Percentiles rank a stretch among this genome's conserved stretches.
phyloP scores from a whole-genome alignment of 2,329 filamentous ascomycete genomes.

The Alternaria arbusti region DNA sequence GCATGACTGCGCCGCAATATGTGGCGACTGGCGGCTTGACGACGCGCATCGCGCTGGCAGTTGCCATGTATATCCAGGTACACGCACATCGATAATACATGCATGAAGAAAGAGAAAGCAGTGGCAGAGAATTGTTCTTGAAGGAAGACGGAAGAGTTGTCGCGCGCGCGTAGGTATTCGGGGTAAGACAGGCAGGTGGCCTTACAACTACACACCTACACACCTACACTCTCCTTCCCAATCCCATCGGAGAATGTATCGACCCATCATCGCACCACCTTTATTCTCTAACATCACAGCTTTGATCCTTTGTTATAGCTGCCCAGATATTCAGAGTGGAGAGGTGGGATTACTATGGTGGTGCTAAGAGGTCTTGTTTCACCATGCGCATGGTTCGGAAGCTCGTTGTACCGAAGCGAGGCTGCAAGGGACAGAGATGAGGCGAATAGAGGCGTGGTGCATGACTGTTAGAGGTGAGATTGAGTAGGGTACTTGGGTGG shows the following conservation, averaged over 20 bases:
- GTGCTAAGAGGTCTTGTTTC: background rate
- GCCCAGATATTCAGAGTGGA: background rate
- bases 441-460: background rate
- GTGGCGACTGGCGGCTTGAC: background rate
- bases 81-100: background rate
- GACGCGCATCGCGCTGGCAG: background rate
- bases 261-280: background rate
- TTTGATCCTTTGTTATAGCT: background rate
- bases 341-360: background rate
- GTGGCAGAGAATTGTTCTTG: background rate
- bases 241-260: background rate
- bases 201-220: background rate
- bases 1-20: constrained; percentile 6
- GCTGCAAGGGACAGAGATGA: background rate
- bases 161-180: background rate
- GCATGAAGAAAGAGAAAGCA: background rate
- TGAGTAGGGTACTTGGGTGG: background rate
- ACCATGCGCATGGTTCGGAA: background rate
- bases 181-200: background rate
- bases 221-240: background rate
- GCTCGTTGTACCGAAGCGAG: background rate
- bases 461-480: background rate
- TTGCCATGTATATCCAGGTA: background rate
- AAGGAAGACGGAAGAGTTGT: no score
- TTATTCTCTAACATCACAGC: background rate